Evolutionary conservation across 2,329 filamentous ascomycete genomes (phyloP).

Genomic region (Cercospora janseana): DNA sequence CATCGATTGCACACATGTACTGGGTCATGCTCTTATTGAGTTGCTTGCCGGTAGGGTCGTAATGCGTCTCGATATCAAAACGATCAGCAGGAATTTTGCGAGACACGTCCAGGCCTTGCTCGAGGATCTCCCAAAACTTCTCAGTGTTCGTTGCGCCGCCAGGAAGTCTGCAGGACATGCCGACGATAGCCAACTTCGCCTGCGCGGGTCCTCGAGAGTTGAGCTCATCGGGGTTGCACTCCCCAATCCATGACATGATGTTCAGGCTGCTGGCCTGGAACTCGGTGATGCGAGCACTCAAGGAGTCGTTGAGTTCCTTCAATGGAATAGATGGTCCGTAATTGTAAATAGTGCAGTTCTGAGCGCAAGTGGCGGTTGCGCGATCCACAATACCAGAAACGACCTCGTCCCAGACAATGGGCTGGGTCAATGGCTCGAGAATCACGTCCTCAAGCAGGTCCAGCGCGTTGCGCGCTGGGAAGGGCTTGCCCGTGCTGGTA

Average conservation of each 20-base stretch:
- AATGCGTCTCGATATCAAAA: constrained; percentile 69
- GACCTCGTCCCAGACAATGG: constrained; percentile 33
- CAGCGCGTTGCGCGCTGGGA: constrained; percentile 27
- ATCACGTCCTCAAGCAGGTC: constrained; percentile 28
- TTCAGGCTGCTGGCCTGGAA: constrained; percentile 6
- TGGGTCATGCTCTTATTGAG: constrained; percentile 76
- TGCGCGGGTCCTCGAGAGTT: background rate
- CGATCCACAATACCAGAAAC: constrained; percentile 27
- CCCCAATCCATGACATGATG: constrained; percentile 12
- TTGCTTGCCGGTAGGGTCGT: constrained; percentile 67
- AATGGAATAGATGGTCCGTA: constrained; percentile 30
- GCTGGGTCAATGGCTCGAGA: constrained; percentile 29
- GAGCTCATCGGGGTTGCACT: background rate
- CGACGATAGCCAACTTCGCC: constrained; percentile 59
- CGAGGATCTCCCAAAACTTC: constrained; percentile 71
- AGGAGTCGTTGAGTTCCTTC: constrained; percentile 24
- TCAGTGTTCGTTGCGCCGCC: constrained; percentile 65
- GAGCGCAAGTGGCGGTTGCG: constrained; percentile 4
- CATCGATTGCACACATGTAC: constrained; percentile 72
- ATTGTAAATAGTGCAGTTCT: constrained; percentile 11
- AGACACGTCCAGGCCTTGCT: constrained; percentile 72
- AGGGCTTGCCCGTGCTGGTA: constrained; percentile 35
- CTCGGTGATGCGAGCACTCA: constrained; percentile 13
- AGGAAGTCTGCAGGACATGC: constrained; percentile 75
- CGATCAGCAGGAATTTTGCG: constrained; percentile 65